These are phyloP conservation scores for Apiotrichum sp. DNA, from an alignment of 1,284 basidiomycete species.

Conservation along the genomic window DNA sequence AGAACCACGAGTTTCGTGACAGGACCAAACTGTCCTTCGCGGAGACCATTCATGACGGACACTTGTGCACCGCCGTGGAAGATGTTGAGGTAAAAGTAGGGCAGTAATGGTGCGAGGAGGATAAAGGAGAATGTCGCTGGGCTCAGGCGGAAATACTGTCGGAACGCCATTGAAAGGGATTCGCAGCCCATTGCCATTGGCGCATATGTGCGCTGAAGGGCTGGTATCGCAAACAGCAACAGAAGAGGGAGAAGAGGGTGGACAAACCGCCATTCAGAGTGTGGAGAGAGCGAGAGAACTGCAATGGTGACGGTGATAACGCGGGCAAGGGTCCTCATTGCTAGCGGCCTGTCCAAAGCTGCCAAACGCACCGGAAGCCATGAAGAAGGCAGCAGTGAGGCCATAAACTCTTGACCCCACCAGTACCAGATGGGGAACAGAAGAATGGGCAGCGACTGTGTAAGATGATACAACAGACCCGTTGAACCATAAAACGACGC, in stretches of 20 bases:
- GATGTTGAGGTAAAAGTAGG: conserved; percentile 61
- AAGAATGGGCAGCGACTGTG: conserved; percentile 77
- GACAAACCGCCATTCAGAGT: conserved; percentile 96
- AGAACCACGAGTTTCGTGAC: conserved; percentile 64
- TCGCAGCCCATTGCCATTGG: conserved; percentile 34
- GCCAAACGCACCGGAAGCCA: conserved; percentile 38
- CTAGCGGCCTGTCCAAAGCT: conserved; percentile 23
- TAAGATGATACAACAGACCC: conserved; percentile 81
- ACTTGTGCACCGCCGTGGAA: conserved; percentile 75
- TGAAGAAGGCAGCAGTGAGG: conserved; percentile 18
- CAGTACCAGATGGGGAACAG: conserved; percentile 68
- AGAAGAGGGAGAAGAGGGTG: conserved; percentile 86
- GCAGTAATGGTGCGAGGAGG: conserved; percentile 53
- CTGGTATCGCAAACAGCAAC: conserved; percentile 69
- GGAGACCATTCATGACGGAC: conserved; percentile 54
- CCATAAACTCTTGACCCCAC: conserved; percentile 55
- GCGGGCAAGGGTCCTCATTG: conserved; percentile 51
- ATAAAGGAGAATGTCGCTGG: conserved; percentile 50
- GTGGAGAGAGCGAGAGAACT: conserved; percentile 70
- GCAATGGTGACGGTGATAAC: conserved; percentile 60
- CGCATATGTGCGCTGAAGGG: conserved; percentile 55
- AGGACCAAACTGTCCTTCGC: conserved; percentile 17
- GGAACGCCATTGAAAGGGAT: conserved; percentile 27
- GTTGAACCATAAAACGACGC: conserved; percentile 92
- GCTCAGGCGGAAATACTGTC: conserved; percentile 32